Evolutionary conservation across 805 yeast genomes (phyloP).

Genomic region (Priceomyces melissophilus): DNA sequence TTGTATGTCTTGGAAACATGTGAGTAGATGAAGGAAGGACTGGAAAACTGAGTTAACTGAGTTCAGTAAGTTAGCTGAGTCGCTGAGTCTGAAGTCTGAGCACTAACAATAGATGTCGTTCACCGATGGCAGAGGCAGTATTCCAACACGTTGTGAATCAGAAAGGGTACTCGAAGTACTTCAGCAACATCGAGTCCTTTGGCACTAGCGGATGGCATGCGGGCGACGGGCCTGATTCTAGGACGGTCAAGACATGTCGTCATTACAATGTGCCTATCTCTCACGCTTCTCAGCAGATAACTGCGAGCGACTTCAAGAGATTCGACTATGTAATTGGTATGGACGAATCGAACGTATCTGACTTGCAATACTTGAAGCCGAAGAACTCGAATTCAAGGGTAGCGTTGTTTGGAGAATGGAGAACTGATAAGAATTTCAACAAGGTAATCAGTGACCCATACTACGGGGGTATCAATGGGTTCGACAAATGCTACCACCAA

Average conservation of each 20-base stretch:
- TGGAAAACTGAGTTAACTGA: neutral
- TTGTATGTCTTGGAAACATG: conserved; percentile 90
- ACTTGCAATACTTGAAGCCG: conserved; percentile 54
- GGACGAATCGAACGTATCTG: conserved; percentile 58
- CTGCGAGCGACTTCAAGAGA: conserved; percentile 44
- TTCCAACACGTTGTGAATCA: conserved; percentile 62
- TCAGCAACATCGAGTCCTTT: conserved; percentile 71
- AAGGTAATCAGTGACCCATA: conserved; percentile 84
- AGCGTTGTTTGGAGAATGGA: conserved; percentile 78
- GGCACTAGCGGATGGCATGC: conserved; percentile 85
- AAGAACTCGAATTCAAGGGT: conserved; percentile 47
- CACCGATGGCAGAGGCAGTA: conserved; percentile 98
- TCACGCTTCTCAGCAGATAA: conserved; percentile 73
- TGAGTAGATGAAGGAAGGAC: conserved; percentile 29
- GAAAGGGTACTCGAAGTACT: conserved; percentile 40
- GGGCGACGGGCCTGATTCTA: conserved; percentile 78
- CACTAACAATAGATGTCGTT: conserved; percentile 63
- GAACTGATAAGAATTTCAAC: conserved; percentile 46
- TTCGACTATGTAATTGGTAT: conserved; percentile 71
- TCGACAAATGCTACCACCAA: conserved; percentile 75
- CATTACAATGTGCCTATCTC: conserved; percentile 69
- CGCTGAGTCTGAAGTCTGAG: no score
- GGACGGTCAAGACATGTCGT: conserved; percentile 67
- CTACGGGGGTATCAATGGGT: conserved; percentile 83
- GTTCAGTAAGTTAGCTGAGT: no score